These are phyloP conservation scores for Cryptosporidium bovis DNA, from an alignment of 169 alveolate species.

Conservation along the genomic window DNA sequence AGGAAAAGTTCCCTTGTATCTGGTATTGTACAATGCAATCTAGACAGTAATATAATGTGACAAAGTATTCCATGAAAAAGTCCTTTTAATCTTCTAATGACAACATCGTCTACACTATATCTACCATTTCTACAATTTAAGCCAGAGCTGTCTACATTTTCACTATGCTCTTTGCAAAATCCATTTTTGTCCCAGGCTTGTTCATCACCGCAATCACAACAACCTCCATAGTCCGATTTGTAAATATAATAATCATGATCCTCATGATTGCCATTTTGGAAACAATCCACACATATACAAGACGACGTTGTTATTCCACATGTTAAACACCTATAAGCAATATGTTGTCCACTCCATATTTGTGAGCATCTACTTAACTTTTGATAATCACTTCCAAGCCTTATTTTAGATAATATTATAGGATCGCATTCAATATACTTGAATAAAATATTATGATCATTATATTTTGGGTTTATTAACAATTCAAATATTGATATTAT, in stretches of 20 bases:
- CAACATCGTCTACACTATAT: neutral
- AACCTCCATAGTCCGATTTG: slow-evolving; percentile 78
- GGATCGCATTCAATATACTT: neutral
- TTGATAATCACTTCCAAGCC: slow-evolving; percentile 18
- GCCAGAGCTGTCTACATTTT: neutral
- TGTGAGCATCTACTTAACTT: slow-evolving; percentile 73
- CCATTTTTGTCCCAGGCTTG: slow-evolving; percentile 76
- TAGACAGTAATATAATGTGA: slow-evolving; percentile 47
- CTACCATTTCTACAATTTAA: neutral
- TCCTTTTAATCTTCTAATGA: neutral
- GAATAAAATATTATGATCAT: slow-evolving; percentile 8
- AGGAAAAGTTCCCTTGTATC: slow-evolving; percentile 33
- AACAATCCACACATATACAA: slow-evolving; percentile 79
- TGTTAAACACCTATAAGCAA: slow-evolving; percentile 78
- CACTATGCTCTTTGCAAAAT: slow-evolving; percentile 71
- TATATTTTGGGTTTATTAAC: slow-evolving; percentile 32
- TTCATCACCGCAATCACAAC: slow-evolving; percentile 81
- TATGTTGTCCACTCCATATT: slow-evolving; percentile 79
- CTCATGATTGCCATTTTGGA: slow-evolving; percentile 75
- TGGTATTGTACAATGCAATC: slow-evolving; percentile 37
- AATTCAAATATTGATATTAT: slow-evolving; percentile 45
- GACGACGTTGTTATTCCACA: slow-evolving; percentile 77
- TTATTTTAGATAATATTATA: slow-evolving; percentile 7
- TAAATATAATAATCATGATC: slow-evolving; percentile 77
- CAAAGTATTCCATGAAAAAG: slow-evolving; percentile 45